Conservation (phyloP, 2,329 filamentous ascomycete species). For the Endoconidiophora polonica region DNA sequence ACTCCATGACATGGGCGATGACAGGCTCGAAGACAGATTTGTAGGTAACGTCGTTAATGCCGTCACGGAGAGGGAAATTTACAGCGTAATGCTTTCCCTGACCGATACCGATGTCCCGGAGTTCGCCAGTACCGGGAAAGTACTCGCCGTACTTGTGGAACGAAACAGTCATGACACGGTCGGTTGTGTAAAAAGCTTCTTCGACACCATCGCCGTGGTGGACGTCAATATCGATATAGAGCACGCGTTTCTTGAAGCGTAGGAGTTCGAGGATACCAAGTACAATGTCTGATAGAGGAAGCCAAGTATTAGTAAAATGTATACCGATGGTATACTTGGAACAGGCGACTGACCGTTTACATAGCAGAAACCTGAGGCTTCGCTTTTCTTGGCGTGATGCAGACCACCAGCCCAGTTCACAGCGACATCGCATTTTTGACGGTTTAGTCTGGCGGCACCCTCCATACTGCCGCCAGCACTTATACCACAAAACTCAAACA, state of each 20-base stretch:
- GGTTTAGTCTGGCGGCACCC: constrained; percentile 75
- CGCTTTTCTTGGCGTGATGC: constrained; percentile 93
- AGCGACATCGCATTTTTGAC: constrained; percentile 86
- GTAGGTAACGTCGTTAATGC: constrained; percentile 81
- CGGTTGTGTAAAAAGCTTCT: constrained; percentile 83
- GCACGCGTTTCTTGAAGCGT: constrained; percentile 79
- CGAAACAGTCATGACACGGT: constrained; percentile 81
- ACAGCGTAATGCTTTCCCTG: constrained; percentile 77
- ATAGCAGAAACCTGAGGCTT: constrained; percentile 95
- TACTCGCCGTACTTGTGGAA: constrained; percentile 97
- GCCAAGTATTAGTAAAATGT: constrained; percentile 1
- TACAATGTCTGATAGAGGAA: constrained; percentile 56
- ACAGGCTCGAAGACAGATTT: constrained; percentile 83
- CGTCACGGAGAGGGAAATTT: constrained; percentile 82
- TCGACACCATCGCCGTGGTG: constrained; percentile 89
- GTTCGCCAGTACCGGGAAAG: constrained; percentile 81
- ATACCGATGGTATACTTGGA: neutral
- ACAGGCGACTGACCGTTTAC: constrained; percentile 59
- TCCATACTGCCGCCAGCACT: constrained; percentile 91
- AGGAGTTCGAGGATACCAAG: constrained; percentile 86
- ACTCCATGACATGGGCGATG: constrained; percentile 70
- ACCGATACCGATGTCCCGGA: constrained; percentile 74
- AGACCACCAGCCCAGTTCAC: constrained; percentile 97
- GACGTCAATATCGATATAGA: constrained; percentile 94
- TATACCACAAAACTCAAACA: constrained; percentile 93